Evolutionary conservation across 169 alveolate species (phyloP), one percentile per base, ranked within the genome.

Genomic region (Cryptosporidium sp.): DNA sequence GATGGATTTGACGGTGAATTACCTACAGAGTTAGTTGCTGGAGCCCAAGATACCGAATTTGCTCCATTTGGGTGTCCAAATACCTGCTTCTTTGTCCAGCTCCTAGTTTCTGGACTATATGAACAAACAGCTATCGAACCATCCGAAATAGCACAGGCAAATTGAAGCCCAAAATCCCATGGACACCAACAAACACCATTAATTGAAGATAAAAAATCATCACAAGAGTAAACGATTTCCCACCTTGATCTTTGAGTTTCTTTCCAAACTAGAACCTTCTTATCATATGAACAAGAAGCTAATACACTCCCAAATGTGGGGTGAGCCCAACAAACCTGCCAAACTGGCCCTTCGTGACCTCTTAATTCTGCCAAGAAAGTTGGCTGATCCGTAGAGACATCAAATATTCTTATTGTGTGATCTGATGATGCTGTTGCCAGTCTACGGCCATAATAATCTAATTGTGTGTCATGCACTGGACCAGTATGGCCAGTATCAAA

Each of bases 261-360:
- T 92, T 94, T 94, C 96, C 97, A 96, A 33, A 96, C 93, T 29
- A 91, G 60, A 33, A 96, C 94, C 29, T 92, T 93, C 84, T 93
- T 94, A 91, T 97, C 99, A 84, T 92, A 95, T 37, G 97, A 95
- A 67, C 97, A 94, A 12, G 97, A 92, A 10, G 97, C 98, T 48
- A 97, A 70, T 9, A 96, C 62, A 48, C 92, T 93, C 14, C 97
- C 98, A 72, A 84, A 96, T 73, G 92, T 94, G 21, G 99, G 99
- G 86, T 96, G 98, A 42, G 98, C 96, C 98, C 98, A 97, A 45
- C 95, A 72, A 29, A 95, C 93, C 92, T 95, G 93, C 97, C 97
- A 96, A 48, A 95, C 96, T 5, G 98, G 97, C 16, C 97, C 97
- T 69, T 71, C 87, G 84, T 97, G 98, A 16, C 96, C 95, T 61